phyloP scores from a whole-genome alignment of 163 green algal genomes.

The Coccomyxa subellipsoidea region DNA sequence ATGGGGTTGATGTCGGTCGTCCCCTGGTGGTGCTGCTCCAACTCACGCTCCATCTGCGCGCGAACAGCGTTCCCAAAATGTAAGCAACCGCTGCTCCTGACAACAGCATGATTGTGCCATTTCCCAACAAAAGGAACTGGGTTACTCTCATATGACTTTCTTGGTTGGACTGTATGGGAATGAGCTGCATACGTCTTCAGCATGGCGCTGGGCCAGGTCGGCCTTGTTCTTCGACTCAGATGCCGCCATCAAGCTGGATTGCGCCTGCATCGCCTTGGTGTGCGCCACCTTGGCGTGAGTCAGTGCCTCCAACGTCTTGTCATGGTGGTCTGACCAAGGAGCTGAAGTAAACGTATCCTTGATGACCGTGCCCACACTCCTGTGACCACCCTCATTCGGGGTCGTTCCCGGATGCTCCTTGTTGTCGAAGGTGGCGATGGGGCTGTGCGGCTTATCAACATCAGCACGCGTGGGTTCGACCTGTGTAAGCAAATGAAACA shows the following conservation, averaged over 20 bases:
- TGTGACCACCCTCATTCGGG: not conserved
- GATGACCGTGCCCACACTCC: not conserved
- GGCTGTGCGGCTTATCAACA: not conserved
- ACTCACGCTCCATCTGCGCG: not conserved
- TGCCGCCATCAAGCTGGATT: not conserved
- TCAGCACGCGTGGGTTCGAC: too few relatives aligned
- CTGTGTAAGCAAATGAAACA: too few relatives aligned
- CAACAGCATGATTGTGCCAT: not conserved
- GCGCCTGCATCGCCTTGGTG: not conserved
- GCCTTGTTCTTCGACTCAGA: not conserved
- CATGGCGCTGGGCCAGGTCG: not conserved
- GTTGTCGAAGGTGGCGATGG: not conserved
- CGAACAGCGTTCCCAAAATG: not conserved
- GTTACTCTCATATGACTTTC: too few relatives aligned
- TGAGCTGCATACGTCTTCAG: not conserved
- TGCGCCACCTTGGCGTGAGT: conserved; percentile 1
- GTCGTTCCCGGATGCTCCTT: not conserved
- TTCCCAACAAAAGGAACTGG: not conserved
- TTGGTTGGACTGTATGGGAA: too few relatives aligned
- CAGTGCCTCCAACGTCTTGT: not conserved
- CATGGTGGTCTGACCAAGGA: not conserved
- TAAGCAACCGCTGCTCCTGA: not conserved
- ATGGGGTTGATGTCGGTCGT: not conserved
- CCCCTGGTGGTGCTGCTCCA: not conserved
- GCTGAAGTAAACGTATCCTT: not conserved